Evolutionary conservation across 2,329 filamentous ascomycete species (phyloP).

Genomic region (Emergomyces pasteurianus): DNA sequence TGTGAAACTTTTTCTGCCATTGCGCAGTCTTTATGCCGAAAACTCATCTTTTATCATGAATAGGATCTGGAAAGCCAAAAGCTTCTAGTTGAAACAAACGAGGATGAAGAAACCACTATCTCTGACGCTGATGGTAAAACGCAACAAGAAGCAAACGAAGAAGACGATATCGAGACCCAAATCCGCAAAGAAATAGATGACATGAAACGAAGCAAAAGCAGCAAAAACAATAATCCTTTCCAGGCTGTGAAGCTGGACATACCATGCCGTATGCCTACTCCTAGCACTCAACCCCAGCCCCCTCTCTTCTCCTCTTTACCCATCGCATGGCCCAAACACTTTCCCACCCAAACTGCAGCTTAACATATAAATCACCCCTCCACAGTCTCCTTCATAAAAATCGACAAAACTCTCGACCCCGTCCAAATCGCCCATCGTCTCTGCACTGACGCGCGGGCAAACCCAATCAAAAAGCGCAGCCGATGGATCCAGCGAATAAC

Average conservation of each 20-base stretch:
- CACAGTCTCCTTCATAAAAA: slow-evolving; percentile 47
- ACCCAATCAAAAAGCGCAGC: slow-evolving; percentile 41
- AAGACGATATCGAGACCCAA: slow-evolving; percentile 47
- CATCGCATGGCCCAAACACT: too few relatives aligned
- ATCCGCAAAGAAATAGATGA: slow-evolving; percentile 47
- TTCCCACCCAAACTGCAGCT: slow-evolving; percentile 15
- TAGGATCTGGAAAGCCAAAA: not conserved
- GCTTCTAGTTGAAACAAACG: not conserved
- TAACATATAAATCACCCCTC: slow-evolving; percentile 4
- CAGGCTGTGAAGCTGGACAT: slow-evolving; percentile 43
- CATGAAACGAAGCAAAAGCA: slow-evolving; percentile 32
- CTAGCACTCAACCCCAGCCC: not conserved
- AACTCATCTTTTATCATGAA: not conserved
- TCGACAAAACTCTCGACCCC: slow-evolving; percentile 44
- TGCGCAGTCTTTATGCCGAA: not conserved
- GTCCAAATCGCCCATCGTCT: slow-evolving; percentile 48
- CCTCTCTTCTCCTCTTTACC: slow-evolving; percentile 4
- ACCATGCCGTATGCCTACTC: slow-evolving; percentile 27
- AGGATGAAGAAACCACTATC: slow-evolving; percentile 6
- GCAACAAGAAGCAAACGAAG: slow-evolving; percentile 23
- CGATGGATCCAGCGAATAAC: slow-evolving; percentile 50
- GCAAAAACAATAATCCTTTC: slow-evolving; percentile 37
- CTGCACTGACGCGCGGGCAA: slow-evolving; percentile 43
- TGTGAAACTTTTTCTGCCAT: not conserved
- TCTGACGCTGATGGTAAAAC: slow-evolving; percentile 6